Evolutionary conservation across 192 early-diverging fungal genomes (phyloP).

Genomic region (Backusella australiensis): DNA sequence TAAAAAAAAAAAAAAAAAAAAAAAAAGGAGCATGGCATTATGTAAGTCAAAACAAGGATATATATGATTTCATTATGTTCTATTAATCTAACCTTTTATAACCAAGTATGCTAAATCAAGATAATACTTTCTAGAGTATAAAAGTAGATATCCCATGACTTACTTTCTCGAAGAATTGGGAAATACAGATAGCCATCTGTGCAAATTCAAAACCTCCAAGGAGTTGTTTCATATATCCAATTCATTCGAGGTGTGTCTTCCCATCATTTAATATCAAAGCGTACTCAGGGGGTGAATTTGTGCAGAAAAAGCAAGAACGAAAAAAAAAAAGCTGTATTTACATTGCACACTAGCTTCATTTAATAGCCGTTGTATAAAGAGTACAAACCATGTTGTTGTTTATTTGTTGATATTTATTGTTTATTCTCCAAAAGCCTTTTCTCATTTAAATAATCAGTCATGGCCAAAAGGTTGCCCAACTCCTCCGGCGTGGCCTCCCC

Average conservation of each 20-base stretch:
- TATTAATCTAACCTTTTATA: not conserved
- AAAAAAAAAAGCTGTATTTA: too few species aligned
- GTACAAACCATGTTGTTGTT: not conserved
- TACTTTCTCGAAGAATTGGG: not conserved
- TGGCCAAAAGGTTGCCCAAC: constrained; percentile 37
- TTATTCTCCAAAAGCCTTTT: constrained; percentile 12
- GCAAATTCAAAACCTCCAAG: not conserved
- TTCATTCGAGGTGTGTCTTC: not conserved
- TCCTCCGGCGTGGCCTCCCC: constrained; percentile 43
- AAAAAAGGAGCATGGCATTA: too few species aligned
- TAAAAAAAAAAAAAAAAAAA: too few species aligned
- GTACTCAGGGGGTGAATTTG: not conserved
- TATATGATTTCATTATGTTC: not conserved
- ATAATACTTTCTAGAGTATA: not conserved
- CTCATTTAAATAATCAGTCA: constrained; percentile 32
- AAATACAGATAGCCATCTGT: not conserved
- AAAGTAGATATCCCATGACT: not conserved
- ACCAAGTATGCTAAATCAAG: not conserved
- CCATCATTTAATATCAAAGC: not conserved
- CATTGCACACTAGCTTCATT: not conserved
- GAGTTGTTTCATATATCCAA: not conserved
- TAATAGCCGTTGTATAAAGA: too few species aligned
- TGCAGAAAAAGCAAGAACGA: too few species aligned
- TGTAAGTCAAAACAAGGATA: too few species aligned
- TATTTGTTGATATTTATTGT: not conserved